Base-by-base conservation (phyloP, 2,329 filamentous ascomycete genomes). In the Paecilomyces dactylethromorphus region DNA sequence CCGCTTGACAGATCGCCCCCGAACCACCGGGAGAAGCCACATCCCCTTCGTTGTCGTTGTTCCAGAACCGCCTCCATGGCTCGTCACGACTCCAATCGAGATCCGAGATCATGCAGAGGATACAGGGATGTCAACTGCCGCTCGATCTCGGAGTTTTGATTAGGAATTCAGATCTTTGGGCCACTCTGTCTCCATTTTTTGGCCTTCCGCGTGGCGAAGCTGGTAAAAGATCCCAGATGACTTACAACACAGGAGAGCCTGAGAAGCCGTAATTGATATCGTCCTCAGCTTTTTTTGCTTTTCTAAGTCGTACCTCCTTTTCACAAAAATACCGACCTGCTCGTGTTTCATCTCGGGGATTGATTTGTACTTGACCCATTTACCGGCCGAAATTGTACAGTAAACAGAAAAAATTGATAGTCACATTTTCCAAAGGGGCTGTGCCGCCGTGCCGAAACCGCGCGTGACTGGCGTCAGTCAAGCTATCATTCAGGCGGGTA, bases 1-100 rank as follows among this genome's bases (percentile, higher is more conserved):
- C 21, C 32, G 54, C 54, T 55, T 55, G 54, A 55, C 54, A 55
- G 54, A 49, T 55, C 54, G 13, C 54, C 54, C 15, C 54, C 21
- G 32, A 39, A 13, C 33, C 21, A 18, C 18, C 13, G 22, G 22
- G 21, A 13, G 22, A 52, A 24, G 21, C 50, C 50, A 52, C 49
- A 26, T 11, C 49, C 49, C 35, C 49, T 18, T 24, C 13, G 35
- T 39, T 39, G n/a, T 45, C 39, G 39, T 18, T 45, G 39, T 21
- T 45, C 39, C 39, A 45, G 39, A 45, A 45, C 18, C 39, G 7
- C n/a, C 10, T 52, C 50, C 26, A 29, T 52, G 21, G 10, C 22
- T 52, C 13, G n/a, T 29, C 26, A 18, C 11, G 50, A 52, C 13
- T 4, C 15, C n/a, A 24, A 24, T 52, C 13, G 50, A 52, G 21